phyloP scores from a whole-genome alignment of 345 rosid species.

The Gossypium stocksii region DNA sequence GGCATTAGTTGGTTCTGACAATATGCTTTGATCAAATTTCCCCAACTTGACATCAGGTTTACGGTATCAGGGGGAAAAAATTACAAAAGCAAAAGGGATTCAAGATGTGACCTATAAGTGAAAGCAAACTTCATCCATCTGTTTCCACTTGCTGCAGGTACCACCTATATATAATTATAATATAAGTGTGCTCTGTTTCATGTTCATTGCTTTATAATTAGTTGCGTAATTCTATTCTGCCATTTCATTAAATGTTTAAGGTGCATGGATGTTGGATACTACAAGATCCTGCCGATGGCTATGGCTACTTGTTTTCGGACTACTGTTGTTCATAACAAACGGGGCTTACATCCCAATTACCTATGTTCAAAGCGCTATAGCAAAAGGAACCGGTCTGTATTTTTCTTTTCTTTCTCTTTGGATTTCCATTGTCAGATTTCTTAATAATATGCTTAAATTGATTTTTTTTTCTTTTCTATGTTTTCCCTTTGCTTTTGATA shows the following conservation, averaged over 20 bases:
- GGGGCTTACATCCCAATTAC: constrained; percentile 55
- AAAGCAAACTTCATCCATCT: too few relatives aligned
- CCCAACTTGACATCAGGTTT: too few relatives aligned
- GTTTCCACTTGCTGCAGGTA: constrained; percentile 9
- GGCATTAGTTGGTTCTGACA: too few relatives aligned
- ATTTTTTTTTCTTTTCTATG: too few relatives aligned
- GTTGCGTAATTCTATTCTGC: neutral
- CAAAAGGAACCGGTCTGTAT: constrained; percentile 71
- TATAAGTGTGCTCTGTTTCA: constrained; percentile 7
- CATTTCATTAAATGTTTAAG: neutral
- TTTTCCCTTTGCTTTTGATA: too few relatives aligned
- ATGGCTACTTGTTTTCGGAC: constrained; percentile 31
- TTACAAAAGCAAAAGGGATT: too few relatives aligned
- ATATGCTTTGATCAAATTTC: too few relatives aligned
- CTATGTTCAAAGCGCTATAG: constrained; percentile 53
- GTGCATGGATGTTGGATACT: constrained; percentile 55
- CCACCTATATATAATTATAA: neutral
- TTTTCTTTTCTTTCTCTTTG: neutral
- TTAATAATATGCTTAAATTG: neutral
- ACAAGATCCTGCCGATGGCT: constrained; percentile 47
- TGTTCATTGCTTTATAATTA: constrained; percentile 3
- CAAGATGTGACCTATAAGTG: too few relatives aligned
- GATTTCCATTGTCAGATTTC: neutral
- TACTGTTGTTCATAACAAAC: constrained; percentile 39
- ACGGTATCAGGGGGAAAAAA: too few relatives aligned